A percentile compares a stretch with the other conserved stretches of the same genome.
Conservation (phyloP, 257 asterid species). For the Nicotiana undulata region DNA sequence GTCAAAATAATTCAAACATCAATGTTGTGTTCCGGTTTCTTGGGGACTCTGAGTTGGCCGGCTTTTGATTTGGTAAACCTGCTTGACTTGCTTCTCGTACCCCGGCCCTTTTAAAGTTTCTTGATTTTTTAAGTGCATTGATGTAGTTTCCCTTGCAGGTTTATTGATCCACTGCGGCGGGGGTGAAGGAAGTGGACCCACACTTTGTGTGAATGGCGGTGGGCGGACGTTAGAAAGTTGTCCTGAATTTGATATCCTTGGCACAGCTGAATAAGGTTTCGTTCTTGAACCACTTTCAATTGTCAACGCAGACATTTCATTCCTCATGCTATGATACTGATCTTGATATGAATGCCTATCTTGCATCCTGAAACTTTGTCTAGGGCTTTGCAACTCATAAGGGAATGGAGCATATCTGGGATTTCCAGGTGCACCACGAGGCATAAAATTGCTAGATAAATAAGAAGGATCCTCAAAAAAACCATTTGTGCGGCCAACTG, state of each 20-base stretch:
- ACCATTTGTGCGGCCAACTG: slow-evolving; percentile 30
- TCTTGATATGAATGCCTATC: slow-evolving; percentile 36
- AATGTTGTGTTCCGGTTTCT: slow-evolving; percentile 16
- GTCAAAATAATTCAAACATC: not conserved
- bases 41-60: slow-evolving; percentile 16
- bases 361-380: slow-evolving; percentile 33
- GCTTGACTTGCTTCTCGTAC: slow-evolving; percentile 39
- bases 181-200: slow-evolving; percentile 61
- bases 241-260: slow-evolving; percentile 29
- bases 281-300: slow-evolving; percentile 31
- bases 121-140: slow-evolving; percentile 23
- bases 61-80: slow-evolving; percentile 49
- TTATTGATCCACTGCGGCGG: slow-evolving; percentile 59
- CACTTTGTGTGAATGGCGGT: slow-evolving; percentile 20
- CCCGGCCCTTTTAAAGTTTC: slow-evolving; percentile 18
- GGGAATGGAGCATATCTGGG: slow-evolving; percentile 25
- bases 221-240: slow-evolving; percentile 15
- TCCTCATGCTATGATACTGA: slow-evolving; percentile 39
- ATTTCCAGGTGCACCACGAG: slow-evolving; percentile 30
- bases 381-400: slow-evolving; percentile 27
- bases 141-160: slow-evolving; percentile 24
- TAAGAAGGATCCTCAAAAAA: slow-evolving; percentile 30
- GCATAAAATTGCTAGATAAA: slow-evolving; percentile 19
- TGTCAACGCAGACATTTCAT: slow-evolving; percentile 49
- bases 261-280: slow-evolving; percentile 20